Percentiles rank a stretch among this genome's conserved stretches.
phyloP scores from a whole-genome alignment of 257 asterid genomes.

The Jasminum sambac region DNA sequence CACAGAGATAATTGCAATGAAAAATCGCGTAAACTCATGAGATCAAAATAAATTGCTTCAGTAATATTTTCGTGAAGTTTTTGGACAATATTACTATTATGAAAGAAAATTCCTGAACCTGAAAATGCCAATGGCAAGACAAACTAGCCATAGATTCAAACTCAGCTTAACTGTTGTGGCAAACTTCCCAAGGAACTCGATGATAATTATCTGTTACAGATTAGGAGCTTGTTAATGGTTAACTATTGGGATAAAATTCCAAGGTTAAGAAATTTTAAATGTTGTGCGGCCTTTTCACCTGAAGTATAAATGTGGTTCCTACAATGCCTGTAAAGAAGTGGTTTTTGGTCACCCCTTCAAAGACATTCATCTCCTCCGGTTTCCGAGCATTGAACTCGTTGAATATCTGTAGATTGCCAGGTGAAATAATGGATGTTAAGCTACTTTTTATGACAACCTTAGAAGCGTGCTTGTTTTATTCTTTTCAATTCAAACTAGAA shows the following conservation, averaged over 20 bases:
- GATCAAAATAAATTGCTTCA: too few relatives aligned
- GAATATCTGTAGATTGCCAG: slow-evolving; percentile 50
- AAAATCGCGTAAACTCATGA: too few relatives aligned
- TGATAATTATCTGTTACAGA: slow-evolving; percentile 56
- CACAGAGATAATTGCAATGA: too few relatives aligned
- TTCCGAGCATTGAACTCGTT: slow-evolving; percentile 89
- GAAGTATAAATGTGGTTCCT: slow-evolving; percentile 73
- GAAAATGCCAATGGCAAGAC: slow-evolving; percentile 59
- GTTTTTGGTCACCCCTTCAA: slow-evolving; percentile 78
- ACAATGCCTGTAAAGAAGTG: slow-evolving; percentile 77
- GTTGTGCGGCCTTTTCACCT: slow-evolving; percentile 39
- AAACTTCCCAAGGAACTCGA: slow-evolving; percentile 81
- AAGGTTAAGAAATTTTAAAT: not conserved
- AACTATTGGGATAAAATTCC: slow-evolving; percentile 5
- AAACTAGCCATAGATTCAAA: slow-evolving; percentile 63
- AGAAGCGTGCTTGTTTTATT: too few relatives aligned
- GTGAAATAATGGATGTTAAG: not conserved
- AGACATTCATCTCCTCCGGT: slow-evolving; percentile 79
- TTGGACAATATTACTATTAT: not conserved
- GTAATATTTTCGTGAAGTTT: too few relatives aligned
- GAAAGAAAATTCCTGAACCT: slow-evolving; percentile 45
- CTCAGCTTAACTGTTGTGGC: slow-evolving; percentile 54
- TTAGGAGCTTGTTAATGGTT: slow-evolving; percentile 23
- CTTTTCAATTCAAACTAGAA: slow-evolving; percentile 11
- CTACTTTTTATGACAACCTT: too few relatives aligned